Conservation (phyloP, 176 grass and related monocot species). For the Elaeis guineensis region DNA sequence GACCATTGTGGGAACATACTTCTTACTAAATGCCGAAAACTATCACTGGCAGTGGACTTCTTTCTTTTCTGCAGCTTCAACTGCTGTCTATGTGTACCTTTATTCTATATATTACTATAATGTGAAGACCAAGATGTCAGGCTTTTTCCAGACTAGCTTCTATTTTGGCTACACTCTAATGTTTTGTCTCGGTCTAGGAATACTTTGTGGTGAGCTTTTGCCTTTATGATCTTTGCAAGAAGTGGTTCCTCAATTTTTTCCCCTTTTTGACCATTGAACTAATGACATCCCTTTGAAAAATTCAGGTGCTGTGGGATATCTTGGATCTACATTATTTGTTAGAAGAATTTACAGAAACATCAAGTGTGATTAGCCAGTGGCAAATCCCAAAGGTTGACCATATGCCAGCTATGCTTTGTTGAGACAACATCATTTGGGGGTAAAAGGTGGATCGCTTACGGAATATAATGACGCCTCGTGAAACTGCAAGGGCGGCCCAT, state of each 20-base stretch:
- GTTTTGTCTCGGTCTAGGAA: slow-evolving; percentile 92
- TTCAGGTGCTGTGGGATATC: slow-evolving; percentile 91
- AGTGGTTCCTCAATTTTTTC: not conserved
- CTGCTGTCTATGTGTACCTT: slow-evolving; percentile 81
- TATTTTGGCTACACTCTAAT: slow-evolving; percentile 98
- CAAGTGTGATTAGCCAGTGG: slow-evolving; percentile 70
- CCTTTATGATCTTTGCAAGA: not conserved
- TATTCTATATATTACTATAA: slow-evolving; percentile 95
- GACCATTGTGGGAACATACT: slow-evolving; percentile 96
- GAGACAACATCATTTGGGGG: slow-evolving; percentile 8
- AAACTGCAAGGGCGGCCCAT: slow-evolving; percentile 33
- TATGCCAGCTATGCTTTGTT: slow-evolving; percentile 6
- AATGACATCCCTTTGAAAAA: slow-evolving; percentile 3
- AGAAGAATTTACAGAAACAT: slow-evolving; percentile 99
- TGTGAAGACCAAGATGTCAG: slow-evolving; percentile 98
- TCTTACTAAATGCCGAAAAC: slow-evolving; percentile 96
- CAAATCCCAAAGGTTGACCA: not conserved
- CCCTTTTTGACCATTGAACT: slow-evolving; percentile 6
- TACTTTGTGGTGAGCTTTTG: slow-evolving; percentile 76
- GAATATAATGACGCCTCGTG: slow-evolving; percentile 44
- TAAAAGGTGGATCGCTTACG: slow-evolving; percentile 5
- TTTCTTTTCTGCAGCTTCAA: slow-evolving; percentile 98
- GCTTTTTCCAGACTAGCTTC: slow-evolving; percentile 99
- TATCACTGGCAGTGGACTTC: slow-evolving; percentile 99
- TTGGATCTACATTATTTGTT: slow-evolving; percentile 87